Percentiles rank a stretch among this genome's conserved stretches.
Conservation (phyloP, 2,329 filamentous ascomycete species). For the Penicillium polonicum region DNA sequence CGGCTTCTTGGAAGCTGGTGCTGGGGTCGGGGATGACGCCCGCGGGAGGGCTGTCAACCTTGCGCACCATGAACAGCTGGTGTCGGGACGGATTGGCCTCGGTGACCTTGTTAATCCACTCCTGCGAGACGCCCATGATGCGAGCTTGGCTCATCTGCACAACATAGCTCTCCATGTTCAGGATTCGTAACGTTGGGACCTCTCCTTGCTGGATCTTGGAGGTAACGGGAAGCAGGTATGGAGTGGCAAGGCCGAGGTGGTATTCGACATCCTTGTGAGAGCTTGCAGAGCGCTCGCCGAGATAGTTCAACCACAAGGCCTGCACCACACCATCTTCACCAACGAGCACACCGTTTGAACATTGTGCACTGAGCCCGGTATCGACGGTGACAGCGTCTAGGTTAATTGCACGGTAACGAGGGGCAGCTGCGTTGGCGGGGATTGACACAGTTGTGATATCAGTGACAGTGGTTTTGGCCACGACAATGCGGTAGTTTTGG, state of each 20-base stretch:
- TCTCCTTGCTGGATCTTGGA: slow-evolving; percentile 77
- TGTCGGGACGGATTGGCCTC: slow-evolving; percentile 86
- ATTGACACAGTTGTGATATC: slow-evolving; percentile 97
- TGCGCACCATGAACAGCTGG: slow-evolving; percentile 97
- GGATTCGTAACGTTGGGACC: slow-evolving; percentile 78
- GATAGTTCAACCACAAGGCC: slow-evolving; percentile 93
- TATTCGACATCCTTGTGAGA: slow-evolving; percentile 92
- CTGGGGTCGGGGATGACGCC: slow-evolving; percentile 41
- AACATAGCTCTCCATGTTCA: slow-evolving; percentile 91
- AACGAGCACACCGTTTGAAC: slow-evolving; percentile 89
- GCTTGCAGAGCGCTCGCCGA: slow-evolving; percentile 79
- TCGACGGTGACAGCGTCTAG: slow-evolving; percentile 97
- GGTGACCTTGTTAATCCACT: slow-evolving; percentile 91
- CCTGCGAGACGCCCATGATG: slow-evolving; percentile 93
- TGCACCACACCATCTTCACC: slow-evolving; percentile 89
- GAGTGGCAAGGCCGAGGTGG: slow-evolving; percentile 86
- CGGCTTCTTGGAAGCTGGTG: slow-evolving; percentile 78
- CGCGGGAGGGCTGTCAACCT: slow-evolving; percentile 66
- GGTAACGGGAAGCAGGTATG: slow-evolving; percentile 84
- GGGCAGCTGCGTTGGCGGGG: slow-evolving; percentile 86
- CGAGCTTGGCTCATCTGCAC: slow-evolving; percentile 96
- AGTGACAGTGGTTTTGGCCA: slow-evolving; percentile 90
- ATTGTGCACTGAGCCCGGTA: slow-evolving; percentile 85
- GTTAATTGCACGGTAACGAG: slow-evolving; percentile 90
- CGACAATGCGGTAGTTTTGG: slow-evolving; percentile 87